Evolutionary conservation across 495 filamentous ascomycete species (phyloP).

Genomic region (Neurospora sp.): DNA sequence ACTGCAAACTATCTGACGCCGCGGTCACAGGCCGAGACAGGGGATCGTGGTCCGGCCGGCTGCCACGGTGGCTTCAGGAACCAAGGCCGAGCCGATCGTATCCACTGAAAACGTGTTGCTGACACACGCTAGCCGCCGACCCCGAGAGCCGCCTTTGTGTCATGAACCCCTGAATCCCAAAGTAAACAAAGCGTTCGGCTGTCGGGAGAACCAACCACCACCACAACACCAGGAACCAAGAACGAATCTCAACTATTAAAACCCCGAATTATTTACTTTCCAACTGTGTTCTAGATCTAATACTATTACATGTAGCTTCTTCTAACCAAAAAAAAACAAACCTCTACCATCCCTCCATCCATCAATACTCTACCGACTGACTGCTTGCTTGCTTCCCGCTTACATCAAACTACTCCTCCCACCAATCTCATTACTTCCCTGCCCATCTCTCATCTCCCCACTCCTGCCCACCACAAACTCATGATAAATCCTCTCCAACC

Average conservation of each 20-base stretch:
- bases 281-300: background rate
- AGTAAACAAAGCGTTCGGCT: background rate
- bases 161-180: background rate
- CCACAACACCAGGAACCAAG: background rate
- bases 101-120: background rate
- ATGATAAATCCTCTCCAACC: constrained; percentile 70
- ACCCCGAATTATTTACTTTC: background rate
- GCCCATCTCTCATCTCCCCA: constrained; percentile 87
- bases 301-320: background rate
- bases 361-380: background rate
- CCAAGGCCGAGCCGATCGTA: background rate
- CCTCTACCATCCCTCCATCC: background rate
- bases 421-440: constrained; percentile 82
- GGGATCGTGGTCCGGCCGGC: background rate
- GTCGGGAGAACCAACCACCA: background rate
- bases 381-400: no score
- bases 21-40: background rate
- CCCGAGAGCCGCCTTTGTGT: background rate
- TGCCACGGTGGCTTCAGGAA: background rate
- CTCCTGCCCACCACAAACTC: constrained; percentile 89
- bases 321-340: background rate
- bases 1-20: background rate
- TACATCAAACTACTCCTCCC: constrained; percentile 90
- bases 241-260: background rate
- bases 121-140: background rate